Base-by-base conservation (phyloP, 148 eudicot species). In the Rhododendron molle region DNA sequence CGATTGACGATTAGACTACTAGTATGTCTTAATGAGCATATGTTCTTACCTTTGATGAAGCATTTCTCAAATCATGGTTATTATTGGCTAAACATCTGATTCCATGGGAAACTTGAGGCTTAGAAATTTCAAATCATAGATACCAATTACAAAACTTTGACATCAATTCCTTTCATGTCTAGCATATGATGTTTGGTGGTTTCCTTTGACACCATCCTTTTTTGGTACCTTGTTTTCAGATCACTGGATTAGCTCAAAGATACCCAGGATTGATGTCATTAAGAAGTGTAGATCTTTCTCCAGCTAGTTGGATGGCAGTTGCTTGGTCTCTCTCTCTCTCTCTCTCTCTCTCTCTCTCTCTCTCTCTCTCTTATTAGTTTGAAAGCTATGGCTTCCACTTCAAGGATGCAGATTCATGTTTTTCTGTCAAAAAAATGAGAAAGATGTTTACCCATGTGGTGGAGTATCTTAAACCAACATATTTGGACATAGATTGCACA, bases 231-330 rank as follows among this genome's bases (percentile, higher is more conserved):
- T 88, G 69, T 80, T 81, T 89, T 79, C 91, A 96, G 98, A 92
- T 96, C 20, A 87, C 83, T 69, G 92, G 89, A 85, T 88, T 96
- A 88, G 92, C 94, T 78, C 92, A 89, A 85, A 91, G 91, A 86
- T 92, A 93, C 76, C 95, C 97, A 2, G 94, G 97, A 86, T 85
- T 95, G 49, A 92, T 94, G 98, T 91, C 96, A 54, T 80, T 95
- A 76, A 93, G 92, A 88, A 95, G 97, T 71, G 98, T 95, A 8
- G 98, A 95, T 89, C 97, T 95, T 81, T 95, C 98, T 40, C 98
- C 98, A 2, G 98, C 97, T 88, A 95, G 94, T 90, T 95, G 98
- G 98, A 91, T 95, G 95, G 93, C 98, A 36, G 95, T 95, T 83
- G 92, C 98, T 69, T 96, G 99, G 99, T 95, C 65, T 58, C 65